phyloP scores from a whole-genome alignment of 1,139 yeast genomes.

The Magnusiomyces fungicola region DNA sequence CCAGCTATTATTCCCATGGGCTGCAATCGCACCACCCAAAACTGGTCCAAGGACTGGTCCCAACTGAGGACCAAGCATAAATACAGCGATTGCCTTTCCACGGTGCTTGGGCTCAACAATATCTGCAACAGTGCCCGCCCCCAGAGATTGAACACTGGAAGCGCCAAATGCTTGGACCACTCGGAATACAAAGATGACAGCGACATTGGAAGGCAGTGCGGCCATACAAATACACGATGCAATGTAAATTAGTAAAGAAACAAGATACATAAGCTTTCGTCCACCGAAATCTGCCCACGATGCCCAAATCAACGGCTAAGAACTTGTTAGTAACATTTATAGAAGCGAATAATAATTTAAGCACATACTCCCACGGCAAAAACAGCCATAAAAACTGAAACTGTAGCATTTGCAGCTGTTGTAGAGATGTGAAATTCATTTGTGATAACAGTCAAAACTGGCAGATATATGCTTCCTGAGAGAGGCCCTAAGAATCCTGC shows the following conservation, averaged over 20 bases:
- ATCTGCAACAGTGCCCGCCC: conserved; percentile 84
- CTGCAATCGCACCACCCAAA: conserved; percentile 68
- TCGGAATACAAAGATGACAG: conserved; percentile 58
- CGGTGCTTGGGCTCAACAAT: conserved; percentile 58
- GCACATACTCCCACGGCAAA: conserved; percentile 39
- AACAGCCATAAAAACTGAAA: conserved; percentile 51
- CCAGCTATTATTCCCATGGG: conserved; percentile 62
- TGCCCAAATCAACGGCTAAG: conserved; percentile 46
- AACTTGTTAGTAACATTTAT: neutral
- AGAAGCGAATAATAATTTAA: neutral
- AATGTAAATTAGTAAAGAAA: conserved; percentile 41
- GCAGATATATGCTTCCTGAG: conserved; percentile 53
- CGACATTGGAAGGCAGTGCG: conserved; percentile 56
- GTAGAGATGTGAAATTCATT: conserved; percentile 38
- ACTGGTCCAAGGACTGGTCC: conserved; percentile 82
- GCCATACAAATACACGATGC: conserved; percentile 45
- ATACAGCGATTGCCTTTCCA: conserved; percentile 75
- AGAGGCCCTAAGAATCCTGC: conserved; percentile 56
- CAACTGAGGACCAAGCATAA: conserved; percentile 71
- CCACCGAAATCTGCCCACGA: conserved; percentile 53
- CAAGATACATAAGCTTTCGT: conserved; percentile 43
- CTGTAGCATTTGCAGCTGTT: conserved; percentile 49
- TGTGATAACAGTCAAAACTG: conserved; percentile 45
- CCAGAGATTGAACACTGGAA: conserved; percentile 82
- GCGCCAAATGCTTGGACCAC: conserved; percentile 76